phyloP scores from a whole-genome alignment of 371 early-diverging fungal genomes.

The Mycotypha africana region DNA sequence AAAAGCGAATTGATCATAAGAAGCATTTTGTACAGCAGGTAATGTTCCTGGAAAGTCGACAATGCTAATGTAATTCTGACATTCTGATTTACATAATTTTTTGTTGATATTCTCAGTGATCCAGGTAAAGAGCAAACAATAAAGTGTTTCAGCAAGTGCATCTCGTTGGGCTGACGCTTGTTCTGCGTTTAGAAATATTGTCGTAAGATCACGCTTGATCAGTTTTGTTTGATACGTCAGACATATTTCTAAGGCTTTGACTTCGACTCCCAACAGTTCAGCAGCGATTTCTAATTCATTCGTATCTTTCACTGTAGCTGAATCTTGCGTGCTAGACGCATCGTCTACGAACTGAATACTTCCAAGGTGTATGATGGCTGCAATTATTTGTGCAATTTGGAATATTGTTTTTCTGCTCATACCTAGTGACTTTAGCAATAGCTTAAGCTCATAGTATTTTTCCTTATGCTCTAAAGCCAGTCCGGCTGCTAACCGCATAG shows the following conservation, averaged over 20 bases:
- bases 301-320: conserved; percentile 49
- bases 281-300: conserved; percentile 65
- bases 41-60: conserved; percentile 60
- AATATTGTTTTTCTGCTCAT: conserved; percentile 68
- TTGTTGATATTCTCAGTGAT: conserved; percentile 22
- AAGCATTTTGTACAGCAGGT: conserved; percentile 16
- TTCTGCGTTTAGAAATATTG: conserved; percentile 47
- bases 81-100: conserved; percentile 29
- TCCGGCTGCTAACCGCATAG: conserved; percentile 12
- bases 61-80: conserved; percentile 65
- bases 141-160: conserved; percentile 18
- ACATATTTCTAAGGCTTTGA: conserved; percentile 53
- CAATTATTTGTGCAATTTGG: conserved; percentile 55
- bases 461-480: conserved; percentile 31
- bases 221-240: conserved; percentile 24
- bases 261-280: conserved; percentile 66
- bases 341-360: conserved; percentile 59
- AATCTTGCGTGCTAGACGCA: conserved; percentile 34
- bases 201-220: conserved; percentile 48
- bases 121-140: conserved; percentile 23
- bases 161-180: conserved; percentile 39
- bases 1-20: conserved; percentile 66
- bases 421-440: conserved; percentile 74
- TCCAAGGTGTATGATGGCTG: conserved; percentile 75
- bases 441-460: conserved; percentile 62